Evolutionary conservation across 805 yeast species (phyloP), one percentile per base, ranked within the genome.

Genomic region (Saccharomycopsis sp.): DNA sequence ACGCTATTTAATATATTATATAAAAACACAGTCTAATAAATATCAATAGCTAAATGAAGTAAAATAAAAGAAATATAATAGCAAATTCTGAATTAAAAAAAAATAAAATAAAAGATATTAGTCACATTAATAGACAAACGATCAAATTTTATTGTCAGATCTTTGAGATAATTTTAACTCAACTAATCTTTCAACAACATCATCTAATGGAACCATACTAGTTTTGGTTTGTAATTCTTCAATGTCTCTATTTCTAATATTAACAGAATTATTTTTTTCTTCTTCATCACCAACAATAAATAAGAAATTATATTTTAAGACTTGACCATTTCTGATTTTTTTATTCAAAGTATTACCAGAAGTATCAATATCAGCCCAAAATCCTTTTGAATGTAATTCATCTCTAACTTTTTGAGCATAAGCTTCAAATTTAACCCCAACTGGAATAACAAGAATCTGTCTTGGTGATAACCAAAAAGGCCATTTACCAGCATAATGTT

Each of bases 391-490:
- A 40, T 49, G 52, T 58, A 80, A 67, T 50, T 62, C 61, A 56
- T 81, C 74, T 55, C 79, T 77, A 50, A 92, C 82, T 52, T 75
- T 67, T 61, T 80, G 78, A 32, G 97, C 99, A 58, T 92, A 92
- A 50, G 79, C 95, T 56, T 70, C 77, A 70, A 80, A 89, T 63
- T 84, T 86, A 49, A 83, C 94, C 57, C 96, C 96, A 53, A 92
- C 96, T 52, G 98, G 98, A 23, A 92, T 92, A 55, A 92, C 94
- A 54, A 89, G 70, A 44, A 89, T 74, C 68, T 92, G 99, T 69
- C 98, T 82, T 57, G 99, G 99, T n/a, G 97, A 88, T 59, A 92
- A 72, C 98, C 98, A 92, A 74, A 92, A 85, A 57, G 99, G 99
- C 99, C 99, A 92, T 62, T 87, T 92, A 57, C 99, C 99, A 59